phyloP scores from a whole-genome alignment of 2,329 filamentous ascomycete species.

The Nemania sp. region DNA sequence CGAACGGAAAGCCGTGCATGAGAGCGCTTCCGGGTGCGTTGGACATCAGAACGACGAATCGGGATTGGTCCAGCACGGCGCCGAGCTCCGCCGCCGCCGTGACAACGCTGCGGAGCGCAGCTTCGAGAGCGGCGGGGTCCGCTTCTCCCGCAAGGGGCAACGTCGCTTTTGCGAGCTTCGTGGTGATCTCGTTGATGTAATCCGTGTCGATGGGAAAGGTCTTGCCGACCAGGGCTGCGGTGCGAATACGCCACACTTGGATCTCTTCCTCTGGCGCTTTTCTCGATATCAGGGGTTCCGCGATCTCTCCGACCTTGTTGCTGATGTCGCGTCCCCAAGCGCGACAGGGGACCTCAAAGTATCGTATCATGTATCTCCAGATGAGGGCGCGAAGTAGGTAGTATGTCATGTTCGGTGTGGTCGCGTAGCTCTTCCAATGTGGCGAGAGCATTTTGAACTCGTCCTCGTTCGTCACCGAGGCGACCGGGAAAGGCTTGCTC shows the following conservation, averaged over 20 bases:
- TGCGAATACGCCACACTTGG: constrained; percentile 34
- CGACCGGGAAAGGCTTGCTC: constrained; percentile 22
- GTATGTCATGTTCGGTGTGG: constrained; percentile 24
- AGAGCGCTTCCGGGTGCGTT: constrained; percentile 33
- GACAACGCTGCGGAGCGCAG: constrained; percentile 31
- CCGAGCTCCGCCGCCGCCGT: constrained; percentile 30
- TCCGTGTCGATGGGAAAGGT: constrained; percentile 26
- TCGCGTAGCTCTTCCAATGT: constrained; percentile 37
- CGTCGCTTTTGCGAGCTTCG: constrained; percentile 30
- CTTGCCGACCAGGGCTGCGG: constrained; percentile 30
- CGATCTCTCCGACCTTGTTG: constrained; percentile 23
- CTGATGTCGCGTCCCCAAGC: constrained; percentile 34
- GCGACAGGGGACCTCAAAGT: constrained; percentile 32
- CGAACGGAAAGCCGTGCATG: constrained; percentile 33
- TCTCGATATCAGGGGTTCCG: constrained; percentile 15
- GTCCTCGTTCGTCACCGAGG: constrained; percentile 25
- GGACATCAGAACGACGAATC: constrained; percentile 34
- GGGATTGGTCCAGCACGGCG: constrained; percentile 29
- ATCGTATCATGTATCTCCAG: constrained; percentile 38
- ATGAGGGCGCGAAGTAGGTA: constrained; percentile 39
- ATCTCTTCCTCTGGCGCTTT: constrained; percentile 27
- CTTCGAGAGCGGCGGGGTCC: constrained; percentile 21
- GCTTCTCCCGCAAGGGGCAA: constrained; percentile 24
- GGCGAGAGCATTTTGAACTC: constrained; percentile 35
- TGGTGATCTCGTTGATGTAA: constrained; percentile 23